Evolutionary conservation across 306 rosid genomes (phyloP).

Genomic region (Psophocarpus tetragonolobus): DNA sequence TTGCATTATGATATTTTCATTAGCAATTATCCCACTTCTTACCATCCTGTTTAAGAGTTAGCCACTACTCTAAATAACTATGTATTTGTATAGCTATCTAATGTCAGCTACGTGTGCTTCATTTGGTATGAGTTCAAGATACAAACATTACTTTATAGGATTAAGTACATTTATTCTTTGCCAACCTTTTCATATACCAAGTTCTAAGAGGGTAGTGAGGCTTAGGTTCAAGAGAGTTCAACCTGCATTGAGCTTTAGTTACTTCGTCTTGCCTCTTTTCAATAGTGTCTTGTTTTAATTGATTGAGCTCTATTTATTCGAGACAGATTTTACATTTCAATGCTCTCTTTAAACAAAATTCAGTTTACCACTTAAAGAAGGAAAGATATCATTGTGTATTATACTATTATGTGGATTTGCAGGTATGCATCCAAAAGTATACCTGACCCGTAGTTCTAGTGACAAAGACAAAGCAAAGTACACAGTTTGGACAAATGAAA

Average conservation of each 20-base stretch:
- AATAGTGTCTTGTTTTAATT: not conserved
- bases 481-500: slow-evolving; percentile 55
- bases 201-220: too few species aligned
- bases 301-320: slow-evolving; percentile 4
- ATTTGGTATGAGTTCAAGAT: not conserved
- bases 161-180: slow-evolving; percentile 1
- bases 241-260: too few species aligned
- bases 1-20: not conserved
- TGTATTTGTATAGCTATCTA: not conserved
- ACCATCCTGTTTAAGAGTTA: not conserved
- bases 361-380: slow-evolving; percentile 7
- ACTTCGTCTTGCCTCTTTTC: too few species aligned
- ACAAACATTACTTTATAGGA: not conserved
- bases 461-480: slow-evolving; percentile 50
- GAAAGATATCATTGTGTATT: not conserved
- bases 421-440: slow-evolving; percentile 45
- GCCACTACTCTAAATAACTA: not conserved
- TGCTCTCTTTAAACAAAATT: not conserved
- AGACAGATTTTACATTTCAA: not conserved
- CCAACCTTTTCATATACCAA: not conserved
- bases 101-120: not conserved
- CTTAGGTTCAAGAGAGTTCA: too few species aligned
- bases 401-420: slow-evolving; percentile 31
- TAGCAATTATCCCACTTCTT: not conserved
- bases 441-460: slow-evolving; percentile 47